Evolutionary conservation across 2,329 filamentous ascomycete genomes (phyloP), one percentile per base, ranked within the genome.

Genomic region (Cephalotrichum gorgonifer): DNA sequence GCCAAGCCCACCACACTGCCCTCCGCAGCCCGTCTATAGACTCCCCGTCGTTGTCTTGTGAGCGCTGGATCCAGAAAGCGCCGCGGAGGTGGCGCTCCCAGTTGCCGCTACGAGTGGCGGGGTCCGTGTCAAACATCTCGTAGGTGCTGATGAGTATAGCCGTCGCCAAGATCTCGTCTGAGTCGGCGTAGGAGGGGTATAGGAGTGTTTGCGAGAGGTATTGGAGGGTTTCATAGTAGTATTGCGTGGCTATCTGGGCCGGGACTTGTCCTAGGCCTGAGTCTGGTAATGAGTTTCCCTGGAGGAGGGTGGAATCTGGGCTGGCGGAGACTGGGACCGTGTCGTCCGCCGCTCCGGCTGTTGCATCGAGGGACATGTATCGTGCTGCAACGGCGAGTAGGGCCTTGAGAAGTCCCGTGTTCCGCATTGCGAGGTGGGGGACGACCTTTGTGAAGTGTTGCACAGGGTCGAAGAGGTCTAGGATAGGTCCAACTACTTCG

Each of bases 1-100:
- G 64, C 79, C 78, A 83, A 1, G 73, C 72, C 79, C 79, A 83
- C 79, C 78, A 83, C 0, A 78, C 74, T 0, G 76, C 72, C 52
- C 75, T 70, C 35, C 74, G 66, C 0, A 82, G 62, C 0, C 76
- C 75, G 2, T 73, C 72, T 2, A 41, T 11, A 1, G 70, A 75
- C 48, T 75, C 75, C 2, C 76, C 79, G 51, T 81, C 69, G 48
- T 78, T 78, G 33, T 78, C 69, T 52, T 79, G 78, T 3, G 71
- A 76, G 12, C 77, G 65, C 54, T 81, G 78, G 38, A 83, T 82
- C 75, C 78, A 81, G 55, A 81, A 83, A 0, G 80, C 75, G 0
- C 79, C 78, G 55, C 79, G 75, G 3, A 82, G 64, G 57, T 83
- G 79, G 3, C 76, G 64, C 54, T 81, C 74, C 78, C 79, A 82